These are phyloP conservation scores for Geotrichum macrosporum DNA, from an alignment of 1,139 yeast species.

Conservation along the genomic window DNA sequence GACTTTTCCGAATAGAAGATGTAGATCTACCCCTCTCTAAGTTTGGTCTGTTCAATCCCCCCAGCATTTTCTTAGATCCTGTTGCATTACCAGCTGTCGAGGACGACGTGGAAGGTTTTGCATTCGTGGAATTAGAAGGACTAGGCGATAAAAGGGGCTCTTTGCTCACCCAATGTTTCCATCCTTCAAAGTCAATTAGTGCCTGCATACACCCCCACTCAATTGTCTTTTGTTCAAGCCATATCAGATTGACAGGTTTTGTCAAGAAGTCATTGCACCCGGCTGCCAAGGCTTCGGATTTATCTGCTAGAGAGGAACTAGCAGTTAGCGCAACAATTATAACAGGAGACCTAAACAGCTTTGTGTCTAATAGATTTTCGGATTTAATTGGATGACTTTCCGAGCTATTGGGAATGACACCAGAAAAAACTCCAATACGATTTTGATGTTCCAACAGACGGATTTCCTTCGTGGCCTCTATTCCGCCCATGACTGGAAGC, in stretches of 20 bases:
- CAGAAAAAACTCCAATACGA: constrained; percentile 74
- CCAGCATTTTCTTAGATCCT: not conserved
- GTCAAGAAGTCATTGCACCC: constrained; percentile 96
- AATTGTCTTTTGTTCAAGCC: constrained; percentile 90
- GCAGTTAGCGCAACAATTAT: constrained; percentile 96
- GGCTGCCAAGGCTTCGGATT: constrained; percentile 87
- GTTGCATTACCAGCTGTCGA: not conserved
- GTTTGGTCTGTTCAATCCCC: not conserved
- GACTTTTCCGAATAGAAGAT: not conserved
- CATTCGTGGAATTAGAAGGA: not conserved
- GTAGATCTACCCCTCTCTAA: not conserved
- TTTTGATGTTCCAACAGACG: constrained; percentile 76
- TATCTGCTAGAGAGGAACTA: constrained; percentile 78
- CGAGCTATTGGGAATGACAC: not conserved
- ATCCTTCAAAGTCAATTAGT: constrained; percentile 89
- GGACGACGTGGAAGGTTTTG: no score
- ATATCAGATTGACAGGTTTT: constrained; percentile 91
- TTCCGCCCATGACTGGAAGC: constrained; percentile 87
- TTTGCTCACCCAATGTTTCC: constrained; percentile 74
- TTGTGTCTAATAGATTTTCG: constrained; percentile 54
- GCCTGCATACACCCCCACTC: constrained; percentile 98
- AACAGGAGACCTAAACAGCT: constrained; percentile 77
- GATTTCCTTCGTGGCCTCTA: constrained; percentile 87
- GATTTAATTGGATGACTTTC: constrained; percentile 24
- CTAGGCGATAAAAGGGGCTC: constrained; percentile 1